Evolutionary conservation across 305 asterid genomes (phyloP).

Genomic region (Ruellia speciosa): DNA sequence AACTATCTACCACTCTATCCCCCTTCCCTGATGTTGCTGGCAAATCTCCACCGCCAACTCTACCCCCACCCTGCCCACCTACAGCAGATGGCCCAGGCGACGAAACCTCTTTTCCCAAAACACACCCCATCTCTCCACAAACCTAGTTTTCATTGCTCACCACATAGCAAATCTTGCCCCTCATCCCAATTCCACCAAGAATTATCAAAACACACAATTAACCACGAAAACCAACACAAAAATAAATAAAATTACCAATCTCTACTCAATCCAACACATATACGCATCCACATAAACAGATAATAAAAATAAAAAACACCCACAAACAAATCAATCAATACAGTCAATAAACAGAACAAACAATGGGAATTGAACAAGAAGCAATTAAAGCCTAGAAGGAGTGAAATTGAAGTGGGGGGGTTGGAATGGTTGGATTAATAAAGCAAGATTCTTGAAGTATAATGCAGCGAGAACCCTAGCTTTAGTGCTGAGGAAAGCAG

Average conservation of each 20-base stretch:
- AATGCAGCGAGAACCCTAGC: conserved; percentile 34
- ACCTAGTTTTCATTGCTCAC: conserved; percentile 61
- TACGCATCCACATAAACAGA: background rate
- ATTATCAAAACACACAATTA: conserved; percentile 15
- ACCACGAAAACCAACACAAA: background rate
- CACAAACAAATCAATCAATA: conserved; percentile 8
- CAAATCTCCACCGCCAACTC: conserved; percentile 37
- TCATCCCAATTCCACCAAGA: conserved; percentile 33
- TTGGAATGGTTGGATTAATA: conserved; percentile 14
- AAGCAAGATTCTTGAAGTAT: conserved; percentile 26
- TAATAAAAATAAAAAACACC: background rate
- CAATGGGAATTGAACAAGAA: background rate
- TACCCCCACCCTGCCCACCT: conserved; percentile 36
- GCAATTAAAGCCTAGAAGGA: background rate
- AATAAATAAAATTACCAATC: conserved; percentile 14
- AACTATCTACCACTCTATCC: conserved; percentile 40
- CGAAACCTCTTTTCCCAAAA: conserved; percentile 62
- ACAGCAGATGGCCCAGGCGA: conserved; percentile 45
- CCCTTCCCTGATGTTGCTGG: conserved; percentile 38
- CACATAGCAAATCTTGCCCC: conserved; percentile 29
- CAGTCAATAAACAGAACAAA: conserved; percentile 1
- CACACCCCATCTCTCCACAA: conserved; percentile 70
- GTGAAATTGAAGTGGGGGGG: background rate
- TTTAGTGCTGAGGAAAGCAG: conserved; percentile 53
- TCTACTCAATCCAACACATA: conserved; percentile 16